Percentiles rank a stretch among this genome's conserved stretches.
Evolutionary conservation across 169 alveolate genomes (phyloP).

Genomic region (Babesia bigemina): DNA sequence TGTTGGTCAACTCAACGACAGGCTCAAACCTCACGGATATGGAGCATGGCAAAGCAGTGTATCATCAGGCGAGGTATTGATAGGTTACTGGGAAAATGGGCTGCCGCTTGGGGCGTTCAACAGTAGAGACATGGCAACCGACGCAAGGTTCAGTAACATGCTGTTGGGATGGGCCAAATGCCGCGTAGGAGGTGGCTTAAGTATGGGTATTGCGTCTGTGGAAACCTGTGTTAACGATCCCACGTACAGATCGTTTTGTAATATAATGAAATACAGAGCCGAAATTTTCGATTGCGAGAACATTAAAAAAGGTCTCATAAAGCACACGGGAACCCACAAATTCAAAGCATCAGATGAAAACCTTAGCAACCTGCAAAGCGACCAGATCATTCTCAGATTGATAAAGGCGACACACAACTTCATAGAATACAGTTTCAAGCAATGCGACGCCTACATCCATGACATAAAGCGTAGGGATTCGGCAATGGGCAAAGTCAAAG

Average conservation of each 20-base stretch:
- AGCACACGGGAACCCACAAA: slow-evolving; percentile 34
- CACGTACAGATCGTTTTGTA: slow-evolving; percentile 80
- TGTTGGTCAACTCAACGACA: slow-evolving; percentile 82
- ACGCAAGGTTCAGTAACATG: slow-evolving; percentile 83
- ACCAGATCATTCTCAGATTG: slow-evolving; percentile 13
- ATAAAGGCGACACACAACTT: slow-evolving; percentile 40
- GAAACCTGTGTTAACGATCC: slow-evolving; percentile 86
- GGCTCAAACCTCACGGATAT: slow-evolving; percentile 86
- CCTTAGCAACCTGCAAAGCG: not conserved
- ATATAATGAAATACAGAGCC: slow-evolving; percentile 77
- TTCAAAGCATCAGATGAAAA: slow-evolving; percentile 1
- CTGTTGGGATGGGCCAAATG: slow-evolving; percentile 79
- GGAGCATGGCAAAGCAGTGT: slow-evolving; percentile 86
- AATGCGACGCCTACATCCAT: slow-evolving; percentile 45
- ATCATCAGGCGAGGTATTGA: slow-evolving; percentile 82
- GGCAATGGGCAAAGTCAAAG: not conserved
- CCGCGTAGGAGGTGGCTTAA: slow-evolving; percentile 59
- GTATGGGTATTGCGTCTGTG: slow-evolving; percentile 83
- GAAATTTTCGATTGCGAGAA: slow-evolving; percentile 40
- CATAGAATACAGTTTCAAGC: slow-evolving; percentile 50
- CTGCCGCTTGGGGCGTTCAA: slow-evolving; percentile 86
- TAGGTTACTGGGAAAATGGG: slow-evolving; percentile 88
- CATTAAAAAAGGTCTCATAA: slow-evolving; percentile 22
- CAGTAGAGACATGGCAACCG: slow-evolving; percentile 83
- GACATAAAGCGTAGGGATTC: not conserved